A percentile compares a stretch with the other conserved stretches of the same genome.
Conservation (phyloP, 371 early-diverging fungal genomes). For the Lichtheimia ramosa region DNA sequence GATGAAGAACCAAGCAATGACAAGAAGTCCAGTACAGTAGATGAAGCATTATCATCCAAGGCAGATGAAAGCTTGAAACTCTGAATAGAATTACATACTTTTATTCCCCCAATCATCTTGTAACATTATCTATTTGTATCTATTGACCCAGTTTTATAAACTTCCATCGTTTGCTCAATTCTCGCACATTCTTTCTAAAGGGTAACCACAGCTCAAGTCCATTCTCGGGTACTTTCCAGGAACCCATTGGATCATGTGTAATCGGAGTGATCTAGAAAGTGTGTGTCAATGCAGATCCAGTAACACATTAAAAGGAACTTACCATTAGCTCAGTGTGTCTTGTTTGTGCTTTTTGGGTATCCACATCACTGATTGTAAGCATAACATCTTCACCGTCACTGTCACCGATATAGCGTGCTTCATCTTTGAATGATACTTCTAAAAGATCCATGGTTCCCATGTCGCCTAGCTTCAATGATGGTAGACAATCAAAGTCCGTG, state of each 20-base stretch:
- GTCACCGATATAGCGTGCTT: constrained; percentile 23
- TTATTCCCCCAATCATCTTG: constrained; percentile 4
- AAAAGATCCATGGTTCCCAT: constrained; percentile 21
- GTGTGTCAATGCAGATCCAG: too few relatives aligned
- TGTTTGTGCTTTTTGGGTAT: constrained; percentile 28
- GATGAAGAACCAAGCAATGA: constrained; percentile 24
- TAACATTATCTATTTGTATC: background rate
- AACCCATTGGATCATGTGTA: too few relatives aligned
- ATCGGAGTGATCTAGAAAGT: too few relatives aligned
- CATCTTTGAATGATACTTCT: constrained; percentile 31
- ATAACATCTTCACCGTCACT: constrained; percentile 5
- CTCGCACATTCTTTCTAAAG: too few relatives aligned
- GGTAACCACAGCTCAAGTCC: too few relatives aligned
- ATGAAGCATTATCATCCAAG: constrained; percentile 15
- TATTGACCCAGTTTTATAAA: constrained; percentile 1
- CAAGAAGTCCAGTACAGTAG: constrained; percentile 18
- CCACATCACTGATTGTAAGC: constrained; percentile 27
- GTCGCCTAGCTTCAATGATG: constrained; percentile 3
- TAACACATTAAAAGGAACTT: background rate
- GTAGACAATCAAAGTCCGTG: constrained; percentile 29
- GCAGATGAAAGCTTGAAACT: constrained; percentile 4
- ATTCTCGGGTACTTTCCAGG: too few relatives aligned
- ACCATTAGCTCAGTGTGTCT: constrained; percentile 29
- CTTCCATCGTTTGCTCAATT: background rate
- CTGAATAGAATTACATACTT: constrained; percentile 4